Conservation (phyloP, 768 basidiomycete species). For the Paxillus rubicundulus region DNA sequence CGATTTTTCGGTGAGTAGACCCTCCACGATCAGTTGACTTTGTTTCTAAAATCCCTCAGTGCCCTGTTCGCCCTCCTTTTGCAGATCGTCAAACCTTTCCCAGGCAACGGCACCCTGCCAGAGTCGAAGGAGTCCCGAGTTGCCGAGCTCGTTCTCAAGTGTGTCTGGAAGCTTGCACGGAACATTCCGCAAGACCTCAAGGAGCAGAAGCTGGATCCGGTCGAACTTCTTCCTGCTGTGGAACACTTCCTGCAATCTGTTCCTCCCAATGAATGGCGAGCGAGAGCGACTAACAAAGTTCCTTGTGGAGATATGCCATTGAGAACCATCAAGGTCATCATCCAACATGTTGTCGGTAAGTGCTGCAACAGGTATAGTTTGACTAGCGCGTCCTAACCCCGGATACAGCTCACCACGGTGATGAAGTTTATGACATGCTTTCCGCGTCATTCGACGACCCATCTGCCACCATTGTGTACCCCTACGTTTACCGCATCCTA, state of each 20-base stretch:
- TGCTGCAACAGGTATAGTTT: constrained; percentile 18
- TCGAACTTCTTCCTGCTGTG: constrained; percentile 86
- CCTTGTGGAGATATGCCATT: constrained; percentile 98
- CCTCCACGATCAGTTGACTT: not conserved
- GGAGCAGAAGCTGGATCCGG: constrained; percentile 76
- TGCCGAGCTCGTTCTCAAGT: constrained; percentile 91
- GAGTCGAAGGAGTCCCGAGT: constrained; percentile 86
- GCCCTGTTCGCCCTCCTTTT: constrained; percentile 78
- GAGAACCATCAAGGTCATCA: constrained; percentile 95
- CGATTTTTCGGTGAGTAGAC: constrained; percentile 76
- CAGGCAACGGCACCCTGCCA: constrained; percentile 61
- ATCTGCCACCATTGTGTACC: constrained; percentile 96
- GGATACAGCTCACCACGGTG: constrained; percentile 70
- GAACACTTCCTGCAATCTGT: constrained; percentile 93
- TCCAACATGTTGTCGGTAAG: constrained; percentile 95
- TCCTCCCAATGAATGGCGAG: constrained; percentile 95
- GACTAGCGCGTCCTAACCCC: constrained; percentile 16
- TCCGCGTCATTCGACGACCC: constrained; percentile 91
- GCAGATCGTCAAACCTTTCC: constrained; percentile 83
- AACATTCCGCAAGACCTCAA: constrained; percentile 91
- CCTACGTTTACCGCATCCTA: constrained; percentile 89
- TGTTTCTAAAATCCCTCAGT: constrained; percentile 13
- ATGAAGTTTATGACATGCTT: constrained; percentile 87
- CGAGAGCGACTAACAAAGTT: constrained; percentile 83
- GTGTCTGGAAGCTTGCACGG: constrained; percentile 96